A percentile compares a stretch with the other conserved stretches of the same genome.
phyloP scores from a whole-genome alignment of 2,329 filamentous ascomycete species.

The Ilyonectria sp. region DNA sequence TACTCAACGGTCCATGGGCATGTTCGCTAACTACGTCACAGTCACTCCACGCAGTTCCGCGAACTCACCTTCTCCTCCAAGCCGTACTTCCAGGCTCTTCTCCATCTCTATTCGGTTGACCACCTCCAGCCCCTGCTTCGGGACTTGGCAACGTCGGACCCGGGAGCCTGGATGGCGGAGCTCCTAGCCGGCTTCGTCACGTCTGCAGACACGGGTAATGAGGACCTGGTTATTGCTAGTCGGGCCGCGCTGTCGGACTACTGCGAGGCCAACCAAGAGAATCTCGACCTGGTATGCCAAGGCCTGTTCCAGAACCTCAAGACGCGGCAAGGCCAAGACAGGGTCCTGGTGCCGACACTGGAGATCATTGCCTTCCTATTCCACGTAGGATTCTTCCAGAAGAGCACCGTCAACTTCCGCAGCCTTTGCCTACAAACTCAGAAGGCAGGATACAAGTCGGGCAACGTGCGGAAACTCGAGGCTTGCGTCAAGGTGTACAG shows the following conservation, averaged over 20 bases:
- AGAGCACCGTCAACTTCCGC: slow-evolving; percentile 61
- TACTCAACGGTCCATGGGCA: neutral
- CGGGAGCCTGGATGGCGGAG: slow-evolving; percentile 61
- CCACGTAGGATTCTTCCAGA: slow-evolving; percentile 69
- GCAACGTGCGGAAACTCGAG: slow-evolving; percentile 85
- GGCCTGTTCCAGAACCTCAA: slow-evolving; percentile 70
- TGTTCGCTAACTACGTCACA: slow-evolving; percentile 47
- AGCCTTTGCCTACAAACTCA: slow-evolving; percentile 80
- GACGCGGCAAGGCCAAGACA: slow-evolving; percentile 72
- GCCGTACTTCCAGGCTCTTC: slow-evolving; percentile 70
- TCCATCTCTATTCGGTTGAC: slow-evolving; percentile 60
- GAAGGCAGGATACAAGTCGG: slow-evolving; percentile 85
- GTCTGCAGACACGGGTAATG: slow-evolving; percentile 84
- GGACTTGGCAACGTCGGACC: slow-evolving; percentile 51
- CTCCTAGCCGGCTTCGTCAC: slow-evolving; percentile 79
- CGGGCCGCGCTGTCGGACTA: slow-evolving; percentile 75
- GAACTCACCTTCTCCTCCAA: slow-evolving; percentile 70
- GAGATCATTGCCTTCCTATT: slow-evolving; percentile 85
- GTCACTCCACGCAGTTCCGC: slow-evolving; percentile 54
- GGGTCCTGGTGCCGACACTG: slow-evolving; percentile 81
- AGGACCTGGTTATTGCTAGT: slow-evolving; percentile 80
- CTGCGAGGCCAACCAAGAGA: slow-evolving; percentile 58
- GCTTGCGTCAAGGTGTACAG: slow-evolving; percentile 87
- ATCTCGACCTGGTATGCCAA: slow-evolving; percentile 62
- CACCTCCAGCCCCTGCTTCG: slow-evolving; percentile 57